Evolutionary conservation across 1,284 basidiomycete species (phyloP).

Genomic region (Ceratobasidium sp.): DNA sequence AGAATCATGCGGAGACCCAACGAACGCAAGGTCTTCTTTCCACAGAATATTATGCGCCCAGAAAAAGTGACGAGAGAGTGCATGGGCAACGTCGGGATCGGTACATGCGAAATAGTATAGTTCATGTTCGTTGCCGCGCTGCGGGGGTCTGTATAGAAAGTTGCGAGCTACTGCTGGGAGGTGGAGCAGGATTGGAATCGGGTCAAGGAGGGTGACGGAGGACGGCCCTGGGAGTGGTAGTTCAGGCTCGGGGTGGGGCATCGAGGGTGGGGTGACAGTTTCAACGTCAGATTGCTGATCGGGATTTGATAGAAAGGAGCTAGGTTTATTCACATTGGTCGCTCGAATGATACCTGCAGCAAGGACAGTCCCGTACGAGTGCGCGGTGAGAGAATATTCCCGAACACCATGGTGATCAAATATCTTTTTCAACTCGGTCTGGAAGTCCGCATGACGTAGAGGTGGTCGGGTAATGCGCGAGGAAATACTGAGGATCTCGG

Average conservation of each 20-base stretch:
- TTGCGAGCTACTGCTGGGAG: slow-evolving; percentile 66
- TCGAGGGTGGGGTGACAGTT: neutral
- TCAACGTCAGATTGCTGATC: too few species aligned
- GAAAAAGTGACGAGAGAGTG: slow-evolving; percentile 66
- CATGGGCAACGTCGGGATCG: slow-evolving; percentile 65
- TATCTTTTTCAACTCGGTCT: slow-evolving; percentile 49
- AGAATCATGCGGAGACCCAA: slow-evolving; percentile 44
- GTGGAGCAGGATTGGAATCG: slow-evolving; percentile 68
- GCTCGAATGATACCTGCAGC: slow-evolving; percentile 46
- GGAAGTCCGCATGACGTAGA: slow-evolving; percentile 47
- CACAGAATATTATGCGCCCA: slow-evolving; percentile 68
- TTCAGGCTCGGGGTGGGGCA: neutral
- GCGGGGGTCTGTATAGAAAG: slow-evolving; percentile 65
- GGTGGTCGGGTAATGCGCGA: slow-evolving; percentile 62
- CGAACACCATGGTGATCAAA: slow-evolving; percentile 55
- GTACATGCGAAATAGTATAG: slow-evolving; percentile 70
- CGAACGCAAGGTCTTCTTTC: slow-evolving; percentile 58
- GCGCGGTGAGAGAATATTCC: slow-evolving; percentile 57
- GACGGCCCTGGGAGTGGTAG: neutral
- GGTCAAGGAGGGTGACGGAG: slow-evolving; percentile 61
- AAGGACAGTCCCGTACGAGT: slow-evolving; percentile 70
- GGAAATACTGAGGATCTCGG: slow-evolving; percentile 66
- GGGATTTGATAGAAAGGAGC: slow-evolving; percentile 49
- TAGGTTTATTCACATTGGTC: slow-evolving; percentile 49
- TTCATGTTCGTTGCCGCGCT: slow-evolving; percentile 65